A percentile compares a stretch with the other conserved stretches of the same genome.
These are phyloP conservation scores for Acacia concinna DNA, from an alignment of 331 rosid genomes.

Conservation along the genomic window DNA sequence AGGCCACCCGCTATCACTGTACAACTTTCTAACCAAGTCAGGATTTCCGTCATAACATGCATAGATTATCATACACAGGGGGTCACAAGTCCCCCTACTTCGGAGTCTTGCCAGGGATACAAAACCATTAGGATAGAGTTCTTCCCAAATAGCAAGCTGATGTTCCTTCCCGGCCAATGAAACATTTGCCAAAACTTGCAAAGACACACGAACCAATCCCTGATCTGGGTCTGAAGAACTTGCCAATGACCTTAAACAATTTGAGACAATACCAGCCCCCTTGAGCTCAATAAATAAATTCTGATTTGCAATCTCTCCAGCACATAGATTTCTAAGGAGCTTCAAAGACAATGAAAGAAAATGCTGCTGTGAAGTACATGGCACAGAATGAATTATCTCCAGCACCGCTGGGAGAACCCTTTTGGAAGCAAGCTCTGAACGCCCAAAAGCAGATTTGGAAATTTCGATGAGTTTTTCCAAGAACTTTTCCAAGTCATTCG, in stretches of 20 bases:
- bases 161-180: constrained; percentile 61
- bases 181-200: constrained; percentile 81
- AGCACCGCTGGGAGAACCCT: constrained; percentile 50
- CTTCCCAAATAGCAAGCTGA: constrained; percentile 60
- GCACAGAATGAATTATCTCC: constrained; percentile 36
- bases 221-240: constrained; percentile 37
- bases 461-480: constrained; percentile 47
- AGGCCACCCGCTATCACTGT: constrained; percentile 46
- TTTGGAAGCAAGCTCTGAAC: constrained; percentile 49
- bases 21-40: constrained; percentile 42
- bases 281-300: constrained; percentile 49
- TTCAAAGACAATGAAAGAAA: constrained; percentile 49
- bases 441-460: constrained; percentile 56
- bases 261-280: constrained; percentile 46
- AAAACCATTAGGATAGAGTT: constrained; percentile 47
- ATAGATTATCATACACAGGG: constrained; percentile 70
- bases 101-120: constrained; percentile 47
- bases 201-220: constrained; percentile 49
- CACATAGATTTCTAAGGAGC: constrained; percentile 78
- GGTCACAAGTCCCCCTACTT: constrained; percentile 54
- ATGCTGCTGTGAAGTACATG: constrained; percentile 26
- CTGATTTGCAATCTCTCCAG: constrained; percentile 65
- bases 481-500: constrained; percentile 37
- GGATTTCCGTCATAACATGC: constrained; percentile 53
- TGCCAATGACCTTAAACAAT: constrained; percentile 44